Evolutionary conservation across 2,329 filamentous ascomycete genomes (phyloP), one percentile per base, ranked within the genome.

Genomic region (Escovopsis sp.): DNA sequence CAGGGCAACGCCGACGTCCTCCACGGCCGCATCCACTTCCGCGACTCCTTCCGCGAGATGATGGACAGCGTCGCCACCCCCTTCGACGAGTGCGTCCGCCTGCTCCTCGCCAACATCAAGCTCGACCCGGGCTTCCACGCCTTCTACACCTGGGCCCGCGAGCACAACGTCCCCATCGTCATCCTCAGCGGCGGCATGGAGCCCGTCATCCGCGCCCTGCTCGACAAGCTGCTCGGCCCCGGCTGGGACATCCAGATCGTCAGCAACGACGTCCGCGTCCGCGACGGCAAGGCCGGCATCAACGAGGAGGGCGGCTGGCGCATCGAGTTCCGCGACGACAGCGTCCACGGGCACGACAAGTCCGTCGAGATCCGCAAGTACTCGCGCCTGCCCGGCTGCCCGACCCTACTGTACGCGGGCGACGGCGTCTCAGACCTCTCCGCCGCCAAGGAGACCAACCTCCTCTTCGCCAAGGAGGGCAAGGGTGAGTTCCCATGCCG

Each of bases 271-370:
- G 85, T 89, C 9, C 70, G 67, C 45, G 59, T 75, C 15, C 59
- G 74, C 50, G 56, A 74, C 59, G 64, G 79, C 38, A 85, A 85
- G 71, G 70, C 64, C 52, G 7, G 27, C 27, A 81, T 93, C 57
- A 81, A 91, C 51, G 76, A 86, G 39, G 76, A 83, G 56, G 76
- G 76, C 14, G 89, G 87, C 27, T 98, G 91, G 91, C 69, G 81
- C 55, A 89, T 98, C 52, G 69, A 76, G 44, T 98, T 81, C 64
- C 87, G 86, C 55, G 88, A 98, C 58, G 85, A 89, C 46, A 84
- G 82, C 56, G 72, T 79, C 44, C 93, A 93, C 54, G 91, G 91
- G n/a, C 91, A 98, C 58, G 89, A 98, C 71, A 98, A 98, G 74
- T 88, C 81, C 24, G 69, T 89, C 41, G 85, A 91, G 58, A 86